Base-by-base conservation (phyloP, 805 yeast genomes). In the Candida golubevii region DNA sequence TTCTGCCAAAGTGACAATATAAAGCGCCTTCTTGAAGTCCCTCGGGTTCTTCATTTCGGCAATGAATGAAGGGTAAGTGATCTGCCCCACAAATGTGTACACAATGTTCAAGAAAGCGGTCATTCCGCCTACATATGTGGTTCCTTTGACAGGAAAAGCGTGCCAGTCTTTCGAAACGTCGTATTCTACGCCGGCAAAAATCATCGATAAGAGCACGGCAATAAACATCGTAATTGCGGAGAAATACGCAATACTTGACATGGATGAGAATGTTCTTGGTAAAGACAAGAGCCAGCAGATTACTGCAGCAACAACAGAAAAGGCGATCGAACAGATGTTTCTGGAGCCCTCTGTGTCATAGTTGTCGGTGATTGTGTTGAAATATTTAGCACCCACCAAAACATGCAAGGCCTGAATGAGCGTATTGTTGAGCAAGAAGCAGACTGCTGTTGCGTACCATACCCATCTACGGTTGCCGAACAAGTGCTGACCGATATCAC, bases 11-110 rank as follows among this genome's bases (percentile, higher is more conserved):
- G 83, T 77, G 35, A 79, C 83, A 3, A 74, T 61, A 49, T 69
- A 69, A 23, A 79, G 60, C 1, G 82, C 83, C 61, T 79, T 79
- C 48, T 69, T 74, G 66, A 79, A 79, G 41, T 79, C 84, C 37
- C 63, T 62, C 27, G 84, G 85, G 41, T 68, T 63, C 50, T 67
- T 69, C 85, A 79, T 79, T 53, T 79, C 81, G 10, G 78, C 67
- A 46, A 79, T 79, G 59, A 79, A 79, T 15, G 82, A 77, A 1
- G 83, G 84, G 49, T 79, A 79, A 6, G 80, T 76, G 58, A 79
- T 75, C 59, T 79, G 85, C 4, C 85, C 85, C 18, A 78, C 83
- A 62, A 79, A 79, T 1, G 84, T 78, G 59, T 79, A 79, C 23
- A 78, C 79, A 51, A 79, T 79, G 61, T 79, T 79, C 53, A 79